phyloP scores from a whole-genome alignment of 2,329 filamentous ascomycete species.

The Penicillium sp. region DNA sequence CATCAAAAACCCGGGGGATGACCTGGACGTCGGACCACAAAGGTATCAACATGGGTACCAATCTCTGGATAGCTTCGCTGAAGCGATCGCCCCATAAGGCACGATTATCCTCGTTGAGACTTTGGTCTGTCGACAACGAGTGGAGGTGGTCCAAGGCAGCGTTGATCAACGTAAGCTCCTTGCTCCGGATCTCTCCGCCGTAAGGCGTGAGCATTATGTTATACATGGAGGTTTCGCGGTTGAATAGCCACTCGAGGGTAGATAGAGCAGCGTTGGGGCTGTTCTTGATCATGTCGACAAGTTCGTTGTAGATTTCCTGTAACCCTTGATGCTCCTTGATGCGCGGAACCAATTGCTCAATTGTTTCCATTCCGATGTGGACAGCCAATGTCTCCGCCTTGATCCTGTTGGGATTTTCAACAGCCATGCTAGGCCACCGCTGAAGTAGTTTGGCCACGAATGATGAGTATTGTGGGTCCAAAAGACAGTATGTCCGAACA shows the following conservation, averaged over 20 bases:
- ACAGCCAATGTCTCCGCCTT: constrained; percentile 45
- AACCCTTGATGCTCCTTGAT: constrained; percentile 66
- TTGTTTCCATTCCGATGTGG: constrained; percentile 52
- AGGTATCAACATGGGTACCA: constrained; percentile 50
- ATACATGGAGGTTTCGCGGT: constrained; percentile 56
- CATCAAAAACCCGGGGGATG: constrained; percentile 66
- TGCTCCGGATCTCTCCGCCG: constrained; percentile 54
- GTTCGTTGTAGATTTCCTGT: constrained; percentile 51
- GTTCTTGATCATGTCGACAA: constrained; percentile 50
- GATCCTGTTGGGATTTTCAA: constrained; percentile 50
- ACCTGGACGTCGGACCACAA: constrained; percentile 63
- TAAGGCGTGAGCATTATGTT: constrained; percentile 62
- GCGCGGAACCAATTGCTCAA: constrained; percentile 72
- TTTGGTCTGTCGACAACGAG: constrained; percentile 25
- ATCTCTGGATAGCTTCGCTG: constrained; percentile 28
- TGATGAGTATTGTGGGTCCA: constrained; percentile 65
- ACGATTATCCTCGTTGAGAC: constrained; percentile 26
- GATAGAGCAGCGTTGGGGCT: constrained; percentile 57
- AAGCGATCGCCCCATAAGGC: constrained; percentile 28
- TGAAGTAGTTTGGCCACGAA: constrained; percentile 64
- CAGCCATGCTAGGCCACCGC: constrained; percentile 50
- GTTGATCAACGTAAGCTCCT: constrained; percentile 52
- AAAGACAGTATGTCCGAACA: constrained; percentile 73
- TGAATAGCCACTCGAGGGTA: constrained; percentile 59
- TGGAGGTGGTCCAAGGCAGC: constrained; percentile 54